phyloP scores from a whole-genome alignment of 306 rosid species.

The Phaseolus lunatus region DNA sequence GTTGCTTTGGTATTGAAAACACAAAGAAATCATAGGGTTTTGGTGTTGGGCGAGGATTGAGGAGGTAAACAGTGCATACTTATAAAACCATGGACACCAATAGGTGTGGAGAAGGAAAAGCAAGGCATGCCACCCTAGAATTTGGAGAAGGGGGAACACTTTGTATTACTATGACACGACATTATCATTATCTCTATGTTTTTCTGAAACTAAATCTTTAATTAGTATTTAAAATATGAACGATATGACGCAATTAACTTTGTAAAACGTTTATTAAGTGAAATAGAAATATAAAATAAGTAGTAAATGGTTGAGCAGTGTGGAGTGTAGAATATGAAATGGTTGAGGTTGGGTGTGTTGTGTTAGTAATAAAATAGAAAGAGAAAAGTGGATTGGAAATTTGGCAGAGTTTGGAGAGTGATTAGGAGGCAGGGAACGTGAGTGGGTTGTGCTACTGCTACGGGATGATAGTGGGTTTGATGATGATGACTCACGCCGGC shows the following conservation, averaged over 20 bases:
- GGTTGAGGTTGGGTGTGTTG: background rate
- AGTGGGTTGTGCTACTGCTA: conserved; percentile 57
- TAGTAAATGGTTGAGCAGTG: too few species aligned
- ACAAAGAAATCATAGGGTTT: conserved; percentile 5
- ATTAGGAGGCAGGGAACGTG: conserved; percentile 78
- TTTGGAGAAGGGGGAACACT: conserved; percentile 53
- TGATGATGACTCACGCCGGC: conserved; percentile 93
- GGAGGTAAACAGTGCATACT: conserved; percentile 26
- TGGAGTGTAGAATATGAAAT: background rate
- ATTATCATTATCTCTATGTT: conserved; percentile 38
- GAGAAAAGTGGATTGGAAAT: conserved; percentile 42
- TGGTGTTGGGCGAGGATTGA: background rate
- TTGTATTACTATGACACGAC: conserved; percentile 49
- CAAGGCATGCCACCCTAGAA: conserved; percentile 61
- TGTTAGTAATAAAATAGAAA: conserved; percentile 44
- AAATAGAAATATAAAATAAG: background rate
- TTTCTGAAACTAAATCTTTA: background rate
- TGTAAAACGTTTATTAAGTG: background rate
- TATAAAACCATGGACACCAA: conserved; percentile 36
- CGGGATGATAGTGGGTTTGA: conserved; percentile 73
- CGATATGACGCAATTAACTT: background rate
- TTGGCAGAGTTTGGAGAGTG: conserved; percentile 70
- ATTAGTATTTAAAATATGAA: background rate
- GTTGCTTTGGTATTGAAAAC: conserved; percentile 29
- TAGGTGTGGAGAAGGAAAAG: conserved; percentile 38